These are phyloP conservation scores for Cicer cuneatum DNA, from an alignment of 306 rosid genomes.

Conservation along the genomic window DNA sequence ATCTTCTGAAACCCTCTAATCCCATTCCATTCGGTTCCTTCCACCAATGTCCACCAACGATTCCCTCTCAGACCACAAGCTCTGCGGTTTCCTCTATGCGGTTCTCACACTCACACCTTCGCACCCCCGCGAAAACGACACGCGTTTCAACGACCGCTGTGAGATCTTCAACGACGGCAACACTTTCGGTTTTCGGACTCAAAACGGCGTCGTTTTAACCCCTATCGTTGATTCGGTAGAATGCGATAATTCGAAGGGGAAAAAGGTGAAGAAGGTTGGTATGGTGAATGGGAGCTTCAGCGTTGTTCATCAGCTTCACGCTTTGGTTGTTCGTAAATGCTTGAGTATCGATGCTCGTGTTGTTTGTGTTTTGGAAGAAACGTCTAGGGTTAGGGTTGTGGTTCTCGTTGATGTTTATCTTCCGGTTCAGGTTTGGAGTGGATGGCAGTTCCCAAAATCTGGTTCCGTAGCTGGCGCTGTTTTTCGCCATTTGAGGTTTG, in stretches of 20 bases:
- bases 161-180: constrained; percentile 43
- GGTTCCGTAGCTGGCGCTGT: constrained; percentile 70
- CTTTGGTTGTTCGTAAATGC: constrained; percentile 65
- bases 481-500: constrained; percentile 80
- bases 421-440: constrained; percentile 63
- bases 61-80: constrained; percentile 63
- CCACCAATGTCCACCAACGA: constrained; percentile 49
- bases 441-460: constrained; percentile 83
- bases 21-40: not conserved
- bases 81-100: constrained; percentile 78
- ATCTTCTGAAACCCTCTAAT: not conserved
- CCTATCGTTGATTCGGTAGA: constrained; percentile 28
- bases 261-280: constrained; percentile 64
- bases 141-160: constrained; percentile 52
- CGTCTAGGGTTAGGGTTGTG: constrained; percentile 56
- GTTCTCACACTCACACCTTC: constrained; percentile 57
- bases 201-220: constrained; percentile 51
- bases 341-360: constrained; percentile 60
- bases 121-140: not conserved
- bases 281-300: constrained; percentile 82
- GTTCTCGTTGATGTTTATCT: constrained; percentile 75
- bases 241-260: constrained; percentile 31
- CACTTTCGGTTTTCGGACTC: constrained; percentile 54
- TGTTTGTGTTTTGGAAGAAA: constrained; percentile 52
- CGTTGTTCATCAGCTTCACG: constrained; percentile 79